Percentiles rank a stretch among this genome's conserved stretches.
phyloP scores from a whole-genome alignment of 768 basidiomycete species.

The Mycena maculata region DNA sequence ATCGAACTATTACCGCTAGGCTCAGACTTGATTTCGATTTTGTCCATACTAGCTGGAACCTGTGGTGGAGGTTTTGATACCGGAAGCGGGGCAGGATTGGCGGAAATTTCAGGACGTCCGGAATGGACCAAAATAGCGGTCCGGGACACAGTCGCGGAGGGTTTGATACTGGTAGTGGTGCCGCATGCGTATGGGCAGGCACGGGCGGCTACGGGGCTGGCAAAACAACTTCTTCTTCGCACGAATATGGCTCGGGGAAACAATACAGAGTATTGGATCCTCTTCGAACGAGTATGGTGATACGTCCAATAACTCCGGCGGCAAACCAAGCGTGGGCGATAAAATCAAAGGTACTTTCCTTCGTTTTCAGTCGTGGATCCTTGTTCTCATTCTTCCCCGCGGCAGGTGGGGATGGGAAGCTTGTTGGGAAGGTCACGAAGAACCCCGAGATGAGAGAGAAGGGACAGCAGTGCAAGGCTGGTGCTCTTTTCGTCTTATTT shows the following conservation, averaged over 20 bases:
- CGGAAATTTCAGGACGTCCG: conserved; percentile 10
- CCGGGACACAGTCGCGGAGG: conserved; percentile 16
- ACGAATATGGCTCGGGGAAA: conserved; percentile 20
- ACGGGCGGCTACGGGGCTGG: conserved; percentile 15
- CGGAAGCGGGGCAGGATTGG: not conserved
- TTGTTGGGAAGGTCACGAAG: conserved; percentile 17
- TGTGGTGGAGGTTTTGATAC: too few relatives aligned
- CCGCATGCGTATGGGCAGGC: conserved; percentile 8
- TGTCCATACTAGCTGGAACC: too few relatives aligned
- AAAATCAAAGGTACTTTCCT: conserved; percentile 20
- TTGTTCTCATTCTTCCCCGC: conserved; percentile 22
- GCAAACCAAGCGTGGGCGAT: conserved; percentile 20
- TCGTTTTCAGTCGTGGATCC: conserved; percentile 19
- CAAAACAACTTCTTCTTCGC: conserved; percentile 17
- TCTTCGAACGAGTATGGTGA: conserved; percentile 21
- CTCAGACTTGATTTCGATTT: too few relatives aligned
- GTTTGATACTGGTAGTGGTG: conserved; percentile 18
- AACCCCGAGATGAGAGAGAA: conserved; percentile 19
- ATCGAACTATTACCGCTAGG: too few relatives aligned
- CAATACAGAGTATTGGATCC: conserved; percentile 12
- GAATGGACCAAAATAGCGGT: conserved; percentile 17
- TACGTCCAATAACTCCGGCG: conserved; percentile 18
- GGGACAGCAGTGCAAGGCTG: conserved; percentile 20
- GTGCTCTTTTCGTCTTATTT: conserved; percentile 21
- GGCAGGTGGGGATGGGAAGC: conserved; percentile 13